Evolutionary conservation across 768 basidiomycete genomes (phyloP).

Genomic region (Boletales sp.): DNA sequence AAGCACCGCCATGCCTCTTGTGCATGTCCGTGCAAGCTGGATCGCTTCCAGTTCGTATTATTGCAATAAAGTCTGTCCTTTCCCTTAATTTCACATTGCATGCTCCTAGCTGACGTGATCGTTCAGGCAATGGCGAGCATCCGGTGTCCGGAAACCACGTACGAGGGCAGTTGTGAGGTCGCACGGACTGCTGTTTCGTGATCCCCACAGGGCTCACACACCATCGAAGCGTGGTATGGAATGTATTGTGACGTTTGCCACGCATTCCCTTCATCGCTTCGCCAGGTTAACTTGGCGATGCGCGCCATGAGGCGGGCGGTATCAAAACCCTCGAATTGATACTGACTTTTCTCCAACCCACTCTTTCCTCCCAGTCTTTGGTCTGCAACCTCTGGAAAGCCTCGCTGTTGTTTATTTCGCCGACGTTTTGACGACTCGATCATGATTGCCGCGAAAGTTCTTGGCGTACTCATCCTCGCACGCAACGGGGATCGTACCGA

Average conservation of each 20-base stretch:
- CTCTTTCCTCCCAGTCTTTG: constrained; percentile 1
- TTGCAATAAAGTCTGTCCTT: constrained; percentile 14
- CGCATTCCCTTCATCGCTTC: constrained; percentile 25
- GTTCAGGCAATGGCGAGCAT: constrained; percentile 12
- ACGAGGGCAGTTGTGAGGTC: constrained; percentile 18
- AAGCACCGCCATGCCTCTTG: constrained; percentile 20
- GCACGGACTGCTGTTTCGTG: constrained; percentile 13
- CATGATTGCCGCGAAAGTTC: constrained; percentile 38
- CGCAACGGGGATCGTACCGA: constrained; percentile 72
- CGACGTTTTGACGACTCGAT: constrained; percentile 14
- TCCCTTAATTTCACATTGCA: constrained; percentile 20
- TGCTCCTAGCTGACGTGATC: constrained; percentile 25
- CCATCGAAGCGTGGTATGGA: constrained; percentile 27
- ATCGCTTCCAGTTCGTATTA: constrained; percentile 11
- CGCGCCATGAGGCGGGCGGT: constrained; percentile 25
- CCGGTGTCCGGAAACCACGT: constrained; percentile 25
- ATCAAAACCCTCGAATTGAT: constrained; percentile 26
- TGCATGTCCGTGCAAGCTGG: constrained; percentile 24
- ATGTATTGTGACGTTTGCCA: constrained; percentile 21
- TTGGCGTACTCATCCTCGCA: constrained; percentile 73
- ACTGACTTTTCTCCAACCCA: constrained; percentile 8
- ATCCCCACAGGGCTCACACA: constrained; percentile 15
- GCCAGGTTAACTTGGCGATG: constrained; percentile 26
- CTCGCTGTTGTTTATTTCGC: background rate
- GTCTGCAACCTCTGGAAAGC: background rate